phyloP scores from a whole-genome alignment of 176 grass and related monocot species.

The Luzula sylvatica region DNA sequence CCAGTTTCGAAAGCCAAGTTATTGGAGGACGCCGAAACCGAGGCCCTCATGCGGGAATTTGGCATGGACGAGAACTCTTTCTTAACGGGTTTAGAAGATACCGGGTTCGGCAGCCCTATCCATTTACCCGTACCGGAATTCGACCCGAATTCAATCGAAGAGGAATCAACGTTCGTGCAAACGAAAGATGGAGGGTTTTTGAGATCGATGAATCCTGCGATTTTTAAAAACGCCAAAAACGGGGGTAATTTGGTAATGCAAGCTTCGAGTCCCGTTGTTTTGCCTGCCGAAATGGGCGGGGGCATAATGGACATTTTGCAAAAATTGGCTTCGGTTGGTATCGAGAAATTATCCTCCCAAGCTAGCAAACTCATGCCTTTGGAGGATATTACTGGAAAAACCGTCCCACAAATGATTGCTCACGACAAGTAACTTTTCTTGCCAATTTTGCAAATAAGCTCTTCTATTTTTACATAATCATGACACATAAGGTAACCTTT shows the following conservation, averaged over 20 bases:
- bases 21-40: slow-evolving; percentile 75
- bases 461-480: no score
- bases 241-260: slow-evolving; percentile 89
- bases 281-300: slow-evolving; percentile 97
- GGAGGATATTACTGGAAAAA: slow-evolving; percentile 93
- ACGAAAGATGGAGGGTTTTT: slow-evolving; percentile 84
- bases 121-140: slow-evolving; percentile 42
- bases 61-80: slow-evolving; percentile 64
- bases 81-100: slow-evolving; percentile 24
- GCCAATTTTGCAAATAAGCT: no score
- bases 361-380: slow-evolving; percentile 94
- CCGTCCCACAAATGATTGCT: slow-evolving; percentile 38
- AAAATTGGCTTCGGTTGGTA: slow-evolving; percentile 71
- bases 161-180: slow-evolving; percentile 79
- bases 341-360: slow-evolving; percentile 81
- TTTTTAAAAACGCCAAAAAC: slow-evolving; percentile 81
- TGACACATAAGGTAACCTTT: no score
- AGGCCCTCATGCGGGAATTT: slow-evolving; percentile 82
- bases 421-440: slow-evolving; percentile 33
- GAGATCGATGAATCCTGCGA: slow-evolving; percentile 59
- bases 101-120: slow-evolving; percentile 71
- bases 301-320: slow-evolving; percentile 95
- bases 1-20: slow-evolving; percentile 48
- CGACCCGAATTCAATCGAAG: slow-evolving; percentile 50
- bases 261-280: slow-evolving; percentile 71